These are phyloP conservation scores for Parathielavia hyrcaniae DNA, from an alignment of 495 filamentous ascomycete species.

Conservation along the genomic window DNA sequence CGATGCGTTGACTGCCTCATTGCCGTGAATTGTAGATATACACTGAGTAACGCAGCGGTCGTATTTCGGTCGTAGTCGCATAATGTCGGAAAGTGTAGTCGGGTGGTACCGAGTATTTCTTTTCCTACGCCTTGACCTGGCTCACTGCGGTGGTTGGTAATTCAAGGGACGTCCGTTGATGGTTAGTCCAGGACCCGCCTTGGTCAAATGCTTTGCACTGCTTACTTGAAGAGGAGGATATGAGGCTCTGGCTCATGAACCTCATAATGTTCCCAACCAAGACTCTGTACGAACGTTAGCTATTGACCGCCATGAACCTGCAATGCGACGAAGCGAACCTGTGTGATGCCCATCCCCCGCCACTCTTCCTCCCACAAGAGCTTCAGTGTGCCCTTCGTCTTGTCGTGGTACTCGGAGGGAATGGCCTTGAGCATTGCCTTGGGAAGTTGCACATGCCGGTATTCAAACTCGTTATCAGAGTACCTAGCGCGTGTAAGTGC, in stretches of 20 bases:
- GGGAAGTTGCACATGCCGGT: conserved; percentile 93
- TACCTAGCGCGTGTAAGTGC: conserved; percentile 52
- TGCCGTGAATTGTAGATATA: conserved; percentile 32
- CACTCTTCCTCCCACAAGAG: conserved; percentile 97
- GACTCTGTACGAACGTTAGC: conserved; percentile 53
- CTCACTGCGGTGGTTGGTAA: conserved; percentile 64
- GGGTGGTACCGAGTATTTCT: conserved; percentile 15
- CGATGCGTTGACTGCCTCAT: conserved; percentile 13
- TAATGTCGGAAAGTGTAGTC: conserved; percentile 28
- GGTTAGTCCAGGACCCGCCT: background rate
- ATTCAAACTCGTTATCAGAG: conserved; percentile 81
- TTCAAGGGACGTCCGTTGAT: conserved; percentile 71
- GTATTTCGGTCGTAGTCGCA: conserved; percentile 39
- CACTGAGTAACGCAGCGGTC: conserved; percentile 32
- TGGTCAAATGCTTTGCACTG: background rate
- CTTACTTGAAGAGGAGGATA: conserved; percentile 96
- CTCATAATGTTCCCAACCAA: conserved; percentile 99
- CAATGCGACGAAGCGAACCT: conserved; percentile 48
- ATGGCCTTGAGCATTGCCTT: conserved; percentile 98
- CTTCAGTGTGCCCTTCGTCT: conserved; percentile 84
- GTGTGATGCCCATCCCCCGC: conserved; percentile 92
- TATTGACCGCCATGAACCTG: background rate
- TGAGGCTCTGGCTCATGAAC: conserved; percentile 98
- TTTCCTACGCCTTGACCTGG: background rate
- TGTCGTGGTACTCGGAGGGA: conserved; percentile 91